Percentiles rank a stretch among this genome's conserved stretches.
Conservation (phyloP, 2,329 filamentous ascomycete species). For the Ilyonectria sp. region DNA sequence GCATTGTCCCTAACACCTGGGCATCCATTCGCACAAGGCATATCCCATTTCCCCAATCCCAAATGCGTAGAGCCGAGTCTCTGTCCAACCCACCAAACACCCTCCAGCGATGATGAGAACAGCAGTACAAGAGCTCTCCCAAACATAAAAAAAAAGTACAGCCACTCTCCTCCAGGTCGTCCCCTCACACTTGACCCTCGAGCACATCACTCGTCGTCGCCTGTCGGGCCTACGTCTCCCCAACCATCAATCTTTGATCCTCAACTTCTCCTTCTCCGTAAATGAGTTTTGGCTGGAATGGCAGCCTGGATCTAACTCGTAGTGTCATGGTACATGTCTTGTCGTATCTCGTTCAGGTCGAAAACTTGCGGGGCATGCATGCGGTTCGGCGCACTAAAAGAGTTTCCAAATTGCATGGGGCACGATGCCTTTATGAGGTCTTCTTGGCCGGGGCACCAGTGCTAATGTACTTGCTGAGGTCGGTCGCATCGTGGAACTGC, state of each 20-base stretch:
- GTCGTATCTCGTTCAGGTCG: constrained; percentile 36
- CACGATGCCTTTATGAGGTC: constrained; percentile 53
- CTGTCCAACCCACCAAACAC: constrained; percentile 35
- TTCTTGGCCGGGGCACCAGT: constrained; percentile 68
- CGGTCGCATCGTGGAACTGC: constrained; percentile 85
- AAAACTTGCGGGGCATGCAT: constrained; percentile 7
- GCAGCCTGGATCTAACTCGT: constrained; percentile 38
- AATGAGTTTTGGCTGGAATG: constrained; percentile 27
- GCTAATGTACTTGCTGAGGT: constrained; percentile 80
- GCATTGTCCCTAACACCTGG: constrained; percentile 43
- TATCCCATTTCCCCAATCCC: constrained; percentile 36
- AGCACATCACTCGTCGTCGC: constrained; percentile 6
- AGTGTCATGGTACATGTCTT: constrained; percentile 38
- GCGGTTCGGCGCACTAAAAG: constrained; percentile 23
- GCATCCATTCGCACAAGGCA: constrained; percentile 36
- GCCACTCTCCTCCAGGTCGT: constrained; percentile 23
- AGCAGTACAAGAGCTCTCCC: constrained; percentile 34
- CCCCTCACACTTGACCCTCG: constrained; percentile 20
- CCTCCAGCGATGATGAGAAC: constrained; percentile 33
- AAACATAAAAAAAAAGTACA: constrained; percentile 33
- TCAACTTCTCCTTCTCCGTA: constrained; percentile 8
- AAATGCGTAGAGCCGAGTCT: constrained; percentile 34
- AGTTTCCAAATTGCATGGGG: constrained; percentile 17
- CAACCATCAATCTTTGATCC: constrained; percentile 32
- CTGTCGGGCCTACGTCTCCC: constrained; percentile 6